Evolutionary conservation across 2,329 filamentous ascomycete genomes (phyloP), one percentile per base, ranked within the genome.

Genomic region (Nemania abortiva): DNA sequence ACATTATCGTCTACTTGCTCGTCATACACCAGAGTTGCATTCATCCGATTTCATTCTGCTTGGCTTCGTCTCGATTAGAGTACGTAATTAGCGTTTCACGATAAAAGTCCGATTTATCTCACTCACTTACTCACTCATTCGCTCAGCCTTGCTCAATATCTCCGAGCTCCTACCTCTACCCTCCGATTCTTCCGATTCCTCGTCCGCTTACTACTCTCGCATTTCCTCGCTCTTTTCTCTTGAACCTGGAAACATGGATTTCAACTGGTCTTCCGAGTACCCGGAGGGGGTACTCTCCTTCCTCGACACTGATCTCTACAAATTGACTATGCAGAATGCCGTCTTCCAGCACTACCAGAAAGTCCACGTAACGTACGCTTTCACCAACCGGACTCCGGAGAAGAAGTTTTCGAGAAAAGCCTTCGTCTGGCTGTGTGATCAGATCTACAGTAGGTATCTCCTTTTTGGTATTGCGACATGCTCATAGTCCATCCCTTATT

Each of bases 241-340:
- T 58, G 18, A 39, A 15, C 31, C 45, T 29, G 4, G 24, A 60
- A 68, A 72, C 70, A 91, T 91, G 89, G 88, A 89, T 72, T 91
- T 91, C 81, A 89, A 90, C 79, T 88, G 86, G 82, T 87, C 88
- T 37, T 89, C 88, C 65, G 87, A 88, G 66, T 90, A 87, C 71
- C 90, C 92, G 4, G 92, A 93, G 82, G 93, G 92, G 60, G 89
- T 95, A 78, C 92, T 90, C 77, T 95, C 92, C 77, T 91, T 96
- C 78, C 85, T 96, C 63, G 93, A 96, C 78, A 95, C 92, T 18
- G 89, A 91, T 74, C 78, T 99, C 70, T 99, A 98, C 88, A 99
- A 99, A 82, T 83, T 99, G 81, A 99, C 96, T 22, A 99, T 99
- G 96, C 96, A 99, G 91, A 97, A 93, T 79, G 94, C 94, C 70